Base-by-base conservation (phyloP, 345 rosid species). In the Gynandropsis gynandra region DNA sequence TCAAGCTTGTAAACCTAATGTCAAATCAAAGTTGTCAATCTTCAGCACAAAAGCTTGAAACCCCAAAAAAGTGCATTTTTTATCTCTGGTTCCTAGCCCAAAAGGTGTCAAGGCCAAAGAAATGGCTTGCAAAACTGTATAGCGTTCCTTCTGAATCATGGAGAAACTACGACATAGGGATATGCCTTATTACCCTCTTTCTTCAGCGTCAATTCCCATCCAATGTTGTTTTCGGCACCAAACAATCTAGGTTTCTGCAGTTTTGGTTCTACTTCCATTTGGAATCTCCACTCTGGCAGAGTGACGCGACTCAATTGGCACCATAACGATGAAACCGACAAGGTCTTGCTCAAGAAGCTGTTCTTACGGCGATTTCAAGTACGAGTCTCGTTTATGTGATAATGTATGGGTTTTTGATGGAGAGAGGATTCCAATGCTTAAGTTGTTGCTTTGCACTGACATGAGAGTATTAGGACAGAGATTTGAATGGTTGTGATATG, bases 311-410 rank as follows among this genome's bases (percentile, higher is more conserved):
- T 72, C 38, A 55, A 18, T 63, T 79, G 84, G 71, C 79, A 68
- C 41, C 24, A 52, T 33, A 60, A 73, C 13, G 62, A 59, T 33
- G 77, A 76, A 14, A 58, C 66, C 19, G 95, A 86, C 89, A 83
- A 58, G 86, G 74, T 0, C 96, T 90, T 2, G 89, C 96, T 36
- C 96, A 84, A 54, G 98, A 92, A 75, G 96, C 96, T 39, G 80
- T 92, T 54, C 89, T 92, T 42, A 92, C 80, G 64, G 96, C 93
- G 49, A 87, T 92, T 69, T 87, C 98, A 72, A 96, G 98, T 89
- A 46, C 4, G 46, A 7, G 9, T 16, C 10, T 57, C 29, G 20
- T 21, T 19, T 10, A 14, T 44, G 37, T 65, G 16, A 38, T 13
- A 38, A 19, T 5, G 37, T 13, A 45, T 58, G 55, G 45, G 32